Evolutionary conservation across 2,329 filamentous ascomycete genomes (phyloP), one percentile per base, ranked within the genome.

Genomic region (Phaeoacremonium minimum): DNA sequence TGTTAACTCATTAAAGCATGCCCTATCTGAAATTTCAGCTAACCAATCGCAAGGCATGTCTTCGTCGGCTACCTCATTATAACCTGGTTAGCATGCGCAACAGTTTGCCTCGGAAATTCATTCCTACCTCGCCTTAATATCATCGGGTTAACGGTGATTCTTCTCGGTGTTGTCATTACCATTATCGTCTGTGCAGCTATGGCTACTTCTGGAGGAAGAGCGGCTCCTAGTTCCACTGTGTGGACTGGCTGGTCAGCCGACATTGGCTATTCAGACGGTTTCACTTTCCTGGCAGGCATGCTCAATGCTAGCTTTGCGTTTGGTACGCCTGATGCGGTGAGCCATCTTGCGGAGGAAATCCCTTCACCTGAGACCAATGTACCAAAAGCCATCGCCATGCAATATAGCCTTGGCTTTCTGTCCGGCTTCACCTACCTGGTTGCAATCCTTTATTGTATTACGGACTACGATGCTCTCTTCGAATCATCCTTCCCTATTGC

Each of bases 311-410:
- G 26, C 4, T 36, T 30, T 12, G 34, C 26, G 4, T 18, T 36
- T 4, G 30, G 26, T 15, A 28, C 34, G 14, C 20, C 30, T 14
- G 34, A 36, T 7, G 28, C 34, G 9, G 34, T 29, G 7, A 29
- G 28, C 5, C 34, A 36, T 16, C 34, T 36, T 13, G 34, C 34
- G 12, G 34, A 36, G 14, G 34, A 36, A 15, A 36, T 36, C 11
- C 36, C 31, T 8, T 20, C 12, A 8, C 16, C 38, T 7, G 17
- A 14, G 15, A 37, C 14, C 13, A 41, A 29, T 7, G 16, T 32
- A 30, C 20, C 19, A n/a, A 19, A 16, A 17, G 28, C 30, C 32
- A 33, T 30, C 15, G 33, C 37, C 34, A 43, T 45, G 33, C 30
- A 36, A n/a, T 33, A 43, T 18, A 34, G 38, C 16, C 30, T 36